A percentile compares a stretch with the other conserved stretches of the same genome.
phyloP scores from a whole-genome alignment of 768 basidiomycete genomes.

The Agaricus subrufescens region DNA sequence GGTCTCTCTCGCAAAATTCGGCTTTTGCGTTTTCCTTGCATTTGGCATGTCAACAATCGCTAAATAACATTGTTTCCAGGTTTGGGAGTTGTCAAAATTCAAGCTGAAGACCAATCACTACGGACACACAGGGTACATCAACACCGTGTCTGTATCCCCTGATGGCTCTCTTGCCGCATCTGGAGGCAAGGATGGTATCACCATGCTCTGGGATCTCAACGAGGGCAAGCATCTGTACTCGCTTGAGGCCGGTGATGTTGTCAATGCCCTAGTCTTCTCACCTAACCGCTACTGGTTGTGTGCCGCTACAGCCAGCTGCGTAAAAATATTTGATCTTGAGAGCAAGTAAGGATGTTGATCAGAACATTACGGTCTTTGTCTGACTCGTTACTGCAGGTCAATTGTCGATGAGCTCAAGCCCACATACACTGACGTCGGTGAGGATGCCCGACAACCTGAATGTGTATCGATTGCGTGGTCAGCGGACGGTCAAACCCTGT shows the following conservation, averaged over 20 bases:
- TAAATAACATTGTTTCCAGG: slow-evolving; percentile 58
- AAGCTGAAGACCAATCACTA: slow-evolving; percentile 99
- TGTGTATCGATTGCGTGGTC: slow-evolving; percentile 99
- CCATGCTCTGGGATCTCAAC: slow-evolving; percentile 99
- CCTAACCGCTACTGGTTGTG: slow-evolving; percentile 99
- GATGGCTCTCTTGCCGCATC: slow-evolving; percentile 99
- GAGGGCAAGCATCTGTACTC: slow-evolving; percentile 99
- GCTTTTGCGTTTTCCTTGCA: slow-evolving; percentile 64
- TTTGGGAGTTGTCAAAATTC: slow-evolving; percentile 99
- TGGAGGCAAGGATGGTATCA: slow-evolving; percentile 99
- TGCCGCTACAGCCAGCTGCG: slow-evolving; percentile 93
- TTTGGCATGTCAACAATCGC: slow-evolving; percentile 73
- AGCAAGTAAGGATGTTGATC: slow-evolving; percentile 71
- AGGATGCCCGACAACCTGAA: slow-evolving; percentile 76
- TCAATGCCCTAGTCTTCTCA: slow-evolving; percentile 99
- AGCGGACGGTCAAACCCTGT: slow-evolving; percentile 94
- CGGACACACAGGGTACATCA: slow-evolving; percentile 99
- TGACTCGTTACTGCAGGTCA: slow-evolving; percentile 45
- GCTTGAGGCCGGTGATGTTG: slow-evolving; percentile 95
- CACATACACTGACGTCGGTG: slow-evolving; percentile 75
- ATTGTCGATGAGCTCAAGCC: slow-evolving; percentile 99
- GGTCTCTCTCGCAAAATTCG: not conserved
- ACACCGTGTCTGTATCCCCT: slow-evolving; percentile 96
- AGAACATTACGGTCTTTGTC: not conserved
- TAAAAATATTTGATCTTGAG: slow-evolving; percentile 99